Base-by-base conservation (phyloP, 1,139 yeast genomes). In the Taphrina confusa region DNA sequence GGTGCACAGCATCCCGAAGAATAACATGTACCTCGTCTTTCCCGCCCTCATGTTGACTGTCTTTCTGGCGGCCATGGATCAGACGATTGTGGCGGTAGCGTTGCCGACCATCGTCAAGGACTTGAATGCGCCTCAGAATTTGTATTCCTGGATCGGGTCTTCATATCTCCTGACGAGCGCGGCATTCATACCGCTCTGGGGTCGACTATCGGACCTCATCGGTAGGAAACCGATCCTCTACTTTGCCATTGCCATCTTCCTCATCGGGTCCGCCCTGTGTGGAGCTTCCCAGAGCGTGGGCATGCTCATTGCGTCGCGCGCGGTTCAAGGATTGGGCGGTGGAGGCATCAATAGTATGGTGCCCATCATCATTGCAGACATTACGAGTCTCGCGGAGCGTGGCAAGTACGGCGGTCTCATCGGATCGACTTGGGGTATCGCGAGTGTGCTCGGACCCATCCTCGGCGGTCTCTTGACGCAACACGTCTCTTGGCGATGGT, bases 321-420 rank as follows among this genome's bases (percentile, higher is more conserved):
- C 83, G 4, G 73, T 86, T 34, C 83, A 84, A 57, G 94, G 94
- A 60, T 68, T 82, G 51, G 94, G 92, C 14, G 91, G 85, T 6
- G 86, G 88, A 39, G 87, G 87, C 8, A 78, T 84, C 44, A 82
- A 81, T 65, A 76, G 84, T 1, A 74, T 84, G 75, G 81, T 80
- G 9, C 76, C 79, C 62, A 80, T 84, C 36, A 80, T 85, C 52
- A 73, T 82, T 22, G 78, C 85, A 3, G 89, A 85, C 65, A 71
- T 81, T 12, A 83, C 83, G 0, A 82, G 86, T 1, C 79, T 84
- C 9, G 74, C 79, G n/a, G 77, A 76, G 65, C 74, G 91, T 54
- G 79, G 87, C 0, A 67, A 81, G 61, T 74, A 80, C 37, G 77
- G 78, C 70, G 78, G 81, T 3, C 66, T 76, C 22, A 70, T 82